These are phyloP conservation scores for Aspergillus pseudoviridinutans DNA, from an alignment of 2,329 filamentous ascomycete genomes.

Conservation along the genomic window DNA sequence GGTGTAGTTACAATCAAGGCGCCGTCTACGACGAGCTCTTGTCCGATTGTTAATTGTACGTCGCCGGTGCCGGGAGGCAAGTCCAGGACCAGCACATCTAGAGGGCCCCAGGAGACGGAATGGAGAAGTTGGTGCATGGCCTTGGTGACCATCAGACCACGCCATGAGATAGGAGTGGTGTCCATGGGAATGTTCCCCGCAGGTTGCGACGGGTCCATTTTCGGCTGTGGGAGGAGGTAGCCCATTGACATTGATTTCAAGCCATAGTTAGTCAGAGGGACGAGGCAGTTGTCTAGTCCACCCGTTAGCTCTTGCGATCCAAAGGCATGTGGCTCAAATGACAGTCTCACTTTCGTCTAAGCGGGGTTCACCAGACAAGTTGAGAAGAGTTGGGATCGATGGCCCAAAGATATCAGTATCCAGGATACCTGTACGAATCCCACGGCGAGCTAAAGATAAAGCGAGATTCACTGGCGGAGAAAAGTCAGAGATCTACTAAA, in stretches of 20 bases:
- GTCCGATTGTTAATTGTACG: slow-evolving; percentile 92
- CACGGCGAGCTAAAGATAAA: slow-evolving; percentile 76
- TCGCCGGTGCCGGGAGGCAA: slow-evolving; percentile 93
- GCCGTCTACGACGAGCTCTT: slow-evolving; percentile 87
- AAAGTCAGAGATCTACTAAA: slow-evolving; percentile 1
- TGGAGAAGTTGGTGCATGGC: slow-evolving; percentile 92
- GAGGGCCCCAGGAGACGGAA: slow-evolving; percentile 86
- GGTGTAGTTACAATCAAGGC: slow-evolving; percentile 84
- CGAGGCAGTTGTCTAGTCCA: slow-evolving; percentile 51
- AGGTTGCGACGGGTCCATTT: slow-evolving; percentile 18
- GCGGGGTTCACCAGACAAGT: slow-evolving; percentile 73
- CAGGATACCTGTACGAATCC: slow-evolving; percentile 78
- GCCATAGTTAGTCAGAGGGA: slow-evolving; percentile 90
- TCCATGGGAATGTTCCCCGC: slow-evolving; percentile 35
- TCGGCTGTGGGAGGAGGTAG: slow-evolving; percentile 62
- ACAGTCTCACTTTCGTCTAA: slow-evolving; percentile 62
- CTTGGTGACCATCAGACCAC: slow-evolving; percentile 96
- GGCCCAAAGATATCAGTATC: slow-evolving; percentile 97
- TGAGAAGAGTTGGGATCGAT: slow-evolving; percentile 84
- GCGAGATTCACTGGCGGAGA: slow-evolving; percentile 66
- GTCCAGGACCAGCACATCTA: slow-evolving; percentile 87
- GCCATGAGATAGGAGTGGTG: slow-evolving; percentile 80
- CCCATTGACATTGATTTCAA: slow-evolving; percentile 99
- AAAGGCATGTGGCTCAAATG: neutral
- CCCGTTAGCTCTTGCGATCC: neutral